phyloP scores from a whole-genome alignment of 345 rosid species.

The Heritiera littoralis region DNA sequence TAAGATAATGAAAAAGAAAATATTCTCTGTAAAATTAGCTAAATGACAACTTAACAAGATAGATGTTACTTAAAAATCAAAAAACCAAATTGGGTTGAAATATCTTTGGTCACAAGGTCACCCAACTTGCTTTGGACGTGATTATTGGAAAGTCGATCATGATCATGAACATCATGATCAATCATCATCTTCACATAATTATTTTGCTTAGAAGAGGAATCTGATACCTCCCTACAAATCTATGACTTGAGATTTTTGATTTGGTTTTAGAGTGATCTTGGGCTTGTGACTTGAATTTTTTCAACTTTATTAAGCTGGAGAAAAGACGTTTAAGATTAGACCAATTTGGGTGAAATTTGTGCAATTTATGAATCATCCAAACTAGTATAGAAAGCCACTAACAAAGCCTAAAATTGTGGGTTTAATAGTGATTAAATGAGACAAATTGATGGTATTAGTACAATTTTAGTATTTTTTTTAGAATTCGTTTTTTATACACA shows the following conservation, averaged over 20 bases:
- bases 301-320: neutral
- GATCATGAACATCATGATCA: neutral
- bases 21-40: no score
- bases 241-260: neutral
- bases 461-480: no score
- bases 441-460: neutral
- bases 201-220: conserved; percentile 8
- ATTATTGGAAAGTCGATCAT: neutral
- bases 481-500: no score
- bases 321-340: conserved; percentile 16
- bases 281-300: neutral
- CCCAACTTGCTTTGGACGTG: neutral
- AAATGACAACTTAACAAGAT: neutral
- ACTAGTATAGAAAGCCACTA: neutral
- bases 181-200: neutral
- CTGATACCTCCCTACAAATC: conserved; percentile 6
- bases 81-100: neutral
- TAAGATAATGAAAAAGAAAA: no score
- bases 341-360: neutral
- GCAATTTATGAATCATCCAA: neutral
- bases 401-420: conserved; percentile 13
- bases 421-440: neutral
- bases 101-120: neutral
- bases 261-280: neutral
- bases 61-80: neutral